Evolutionary conservation across 225 moss, liverwort and hornwort species (phyloP).

Genomic region (Takakia lepidozioides): DNA sequence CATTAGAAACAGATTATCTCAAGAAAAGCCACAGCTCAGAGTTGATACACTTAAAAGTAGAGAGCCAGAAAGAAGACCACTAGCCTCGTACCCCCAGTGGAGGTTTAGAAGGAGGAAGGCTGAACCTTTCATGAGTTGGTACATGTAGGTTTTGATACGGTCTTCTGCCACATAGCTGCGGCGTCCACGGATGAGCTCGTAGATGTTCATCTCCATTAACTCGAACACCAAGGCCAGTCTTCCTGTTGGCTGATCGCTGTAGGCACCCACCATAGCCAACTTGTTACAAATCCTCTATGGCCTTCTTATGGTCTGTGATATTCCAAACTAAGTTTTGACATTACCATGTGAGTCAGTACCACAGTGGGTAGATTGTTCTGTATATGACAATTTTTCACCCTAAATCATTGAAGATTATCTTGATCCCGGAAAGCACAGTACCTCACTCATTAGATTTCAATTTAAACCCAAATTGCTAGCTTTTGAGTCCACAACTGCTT

Average conservation of each 20-base stretch:
- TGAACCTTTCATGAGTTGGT: slow-evolving; percentile 98
- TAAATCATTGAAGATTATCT: too few species aligned
- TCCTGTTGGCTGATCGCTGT: slow-evolving; percentile 86
- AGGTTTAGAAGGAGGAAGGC: background rate
- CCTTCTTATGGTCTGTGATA: too few species aligned
- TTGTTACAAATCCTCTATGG: too few species aligned
- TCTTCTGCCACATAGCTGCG: slow-evolving; percentile 86
- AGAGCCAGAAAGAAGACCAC: too few species aligned
- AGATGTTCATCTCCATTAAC: slow-evolving; percentile 99
- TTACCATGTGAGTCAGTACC: background rate
- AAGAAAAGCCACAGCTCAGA: too few species aligned
- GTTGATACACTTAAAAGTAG: background rate
- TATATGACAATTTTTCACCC: too few species aligned
- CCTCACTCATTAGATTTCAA: too few species aligned
- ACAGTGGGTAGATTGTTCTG: too few species aligned
- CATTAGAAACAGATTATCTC: too few species aligned
- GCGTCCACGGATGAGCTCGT: slow-evolving; percentile 93
- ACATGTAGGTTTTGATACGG: slow-evolving; percentile 87
- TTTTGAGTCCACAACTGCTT: background rate
- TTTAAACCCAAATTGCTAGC: background rate
- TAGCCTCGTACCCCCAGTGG: background rate
- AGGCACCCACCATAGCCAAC: background rate
- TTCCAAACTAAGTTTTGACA: background rate
- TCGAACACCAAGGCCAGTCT: slow-evolving; percentile 90
- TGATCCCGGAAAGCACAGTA: too few species aligned